These are phyloP conservation scores for Claviceps sp. DNA, from an alignment of 2,329 filamentous ascomycete genomes.

Conservation along the genomic window DNA sequence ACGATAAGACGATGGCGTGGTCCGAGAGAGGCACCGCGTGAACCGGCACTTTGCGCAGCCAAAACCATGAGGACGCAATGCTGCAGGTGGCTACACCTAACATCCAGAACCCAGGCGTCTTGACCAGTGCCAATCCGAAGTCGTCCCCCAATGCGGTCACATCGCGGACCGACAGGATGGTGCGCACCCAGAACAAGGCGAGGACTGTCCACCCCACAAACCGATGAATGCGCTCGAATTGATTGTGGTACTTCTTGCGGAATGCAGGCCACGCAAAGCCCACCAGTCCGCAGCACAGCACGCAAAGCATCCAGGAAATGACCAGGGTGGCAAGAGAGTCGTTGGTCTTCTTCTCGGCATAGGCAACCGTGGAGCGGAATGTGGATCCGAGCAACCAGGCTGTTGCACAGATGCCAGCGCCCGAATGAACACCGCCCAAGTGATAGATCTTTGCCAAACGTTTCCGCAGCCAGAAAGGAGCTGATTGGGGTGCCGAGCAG, in stretches of 20 bases:
- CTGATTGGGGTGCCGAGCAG: conserved; percentile 30
- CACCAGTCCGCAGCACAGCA: conserved; percentile 46
- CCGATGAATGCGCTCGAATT: conserved; percentile 58
- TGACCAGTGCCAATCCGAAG: conserved; percentile 23
- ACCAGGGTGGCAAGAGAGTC: conserved; percentile 29
- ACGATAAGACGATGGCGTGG: conserved; percentile 60
- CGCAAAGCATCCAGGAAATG: conserved; percentile 44
- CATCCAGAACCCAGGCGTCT: conserved; percentile 48
- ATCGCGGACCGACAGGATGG: conserved; percentile 39
- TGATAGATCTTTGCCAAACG: conserved; percentile 38
- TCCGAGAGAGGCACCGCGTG: conserved; percentile 52
- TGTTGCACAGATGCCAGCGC: conserved; percentile 34
- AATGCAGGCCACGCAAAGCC: conserved; percentile 50
- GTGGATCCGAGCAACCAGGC: conserved; percentile 35
- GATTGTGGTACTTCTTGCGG: conserved; percentile 49
- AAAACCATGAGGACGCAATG: conserved; percentile 60
- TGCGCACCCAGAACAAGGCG: conserved; percentile 50
- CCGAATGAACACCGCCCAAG: conserved; percentile 37
- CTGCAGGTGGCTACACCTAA: conserved; percentile 49
- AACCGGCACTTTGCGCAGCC: conserved; percentile 55
- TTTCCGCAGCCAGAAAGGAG: conserved; percentile 34
- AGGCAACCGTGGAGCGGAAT: conserved; percentile 23
- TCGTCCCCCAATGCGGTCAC: conserved; percentile 20
- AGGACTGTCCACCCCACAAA: conserved; percentile 61
- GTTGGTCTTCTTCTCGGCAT: conserved; percentile 15